These are phyloP conservation scores for Sphagnum contortum DNA, from an alignment of 225 moss, liverwort and hornwort genomes.

Conservation along the genomic window DNA sequence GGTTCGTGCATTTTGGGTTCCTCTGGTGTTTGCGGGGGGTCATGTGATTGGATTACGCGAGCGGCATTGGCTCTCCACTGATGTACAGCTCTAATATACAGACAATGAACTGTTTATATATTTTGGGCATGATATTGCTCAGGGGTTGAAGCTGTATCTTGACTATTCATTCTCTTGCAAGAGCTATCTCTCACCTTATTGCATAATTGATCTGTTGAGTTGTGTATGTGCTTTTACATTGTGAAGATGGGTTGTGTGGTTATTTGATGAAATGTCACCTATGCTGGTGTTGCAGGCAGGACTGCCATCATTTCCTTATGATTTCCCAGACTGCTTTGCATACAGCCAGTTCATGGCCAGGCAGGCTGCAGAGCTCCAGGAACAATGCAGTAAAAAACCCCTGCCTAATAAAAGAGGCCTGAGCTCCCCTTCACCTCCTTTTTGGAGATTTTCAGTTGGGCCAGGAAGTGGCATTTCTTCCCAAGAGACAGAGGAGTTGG, in stretches of 20 bases:
- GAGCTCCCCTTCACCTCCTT: constrained; percentile 15
- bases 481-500: too few species aligned
- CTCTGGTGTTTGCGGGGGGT: constrained; percentile 92
- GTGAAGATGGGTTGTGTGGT: too few species aligned
- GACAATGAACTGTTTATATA: too few species aligned
- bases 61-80: constrained; percentile 77
- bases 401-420: constrained; percentile 45
- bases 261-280: too few species aligned
- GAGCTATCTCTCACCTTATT: too few species aligned
- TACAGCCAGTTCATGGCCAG: constrained; percentile 40
- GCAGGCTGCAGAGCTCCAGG: constrained; percentile 31
- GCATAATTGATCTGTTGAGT: too few species aligned
- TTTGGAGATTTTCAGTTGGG: constrained; percentile 23
- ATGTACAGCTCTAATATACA: constrained; percentile 34
- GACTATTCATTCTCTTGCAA: too few species aligned
- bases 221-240: too few species aligned
- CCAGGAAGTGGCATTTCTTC: too few species aligned
- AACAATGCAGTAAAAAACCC: constrained; percentile 30
- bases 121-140: too few species aligned
- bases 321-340: constrained; percentile 81
- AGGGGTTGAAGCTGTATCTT: too few species aligned
- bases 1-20: constrained; percentile 94
- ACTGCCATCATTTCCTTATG: constrained; percentile 69
- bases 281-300: constrained; percentile 49
- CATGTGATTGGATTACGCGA: constrained; percentile 85